phyloP scores from a whole-genome alignment of 1,284 basidiomycete genomes.

The Xerocomus nothofagi region DNA sequence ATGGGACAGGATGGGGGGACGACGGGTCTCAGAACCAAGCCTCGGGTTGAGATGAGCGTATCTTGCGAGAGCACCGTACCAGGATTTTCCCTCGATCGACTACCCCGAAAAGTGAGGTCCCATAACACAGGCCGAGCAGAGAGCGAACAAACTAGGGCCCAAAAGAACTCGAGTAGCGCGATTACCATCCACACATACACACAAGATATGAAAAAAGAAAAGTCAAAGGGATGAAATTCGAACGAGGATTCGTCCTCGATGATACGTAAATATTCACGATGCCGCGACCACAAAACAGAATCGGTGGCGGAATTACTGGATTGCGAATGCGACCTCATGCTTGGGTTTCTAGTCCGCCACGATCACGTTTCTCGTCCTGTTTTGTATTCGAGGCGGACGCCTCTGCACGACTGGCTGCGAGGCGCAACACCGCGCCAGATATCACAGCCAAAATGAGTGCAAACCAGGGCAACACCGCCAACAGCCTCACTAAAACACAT shows the following conservation, averaged over 20 bases:
- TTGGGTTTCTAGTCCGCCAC: neutral
- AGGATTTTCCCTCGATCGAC: no score
- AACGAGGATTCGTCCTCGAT: neutral
- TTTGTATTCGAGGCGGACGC: neutral
- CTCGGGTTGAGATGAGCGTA: neutral
- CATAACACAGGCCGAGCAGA: no score
- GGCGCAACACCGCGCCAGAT: constrained; percentile 37
- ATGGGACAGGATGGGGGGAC: no score
- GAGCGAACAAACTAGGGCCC: no score
- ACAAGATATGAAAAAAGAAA: no score
- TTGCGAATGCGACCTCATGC: neutral
- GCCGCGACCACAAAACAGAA: no score
- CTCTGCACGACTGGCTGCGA: constrained; percentile 10
- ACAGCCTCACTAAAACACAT: constrained; percentile 40
- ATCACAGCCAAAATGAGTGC: constrained; percentile 43
- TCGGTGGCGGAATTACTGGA: no score
- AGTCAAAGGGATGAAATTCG: no score
- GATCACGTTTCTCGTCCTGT: neutral
- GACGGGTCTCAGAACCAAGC: no score
- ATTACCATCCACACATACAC: neutral
- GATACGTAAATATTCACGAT: neutral
- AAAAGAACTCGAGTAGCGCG: no score
- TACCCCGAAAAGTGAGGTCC: no score
- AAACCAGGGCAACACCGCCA: constrained; percentile 53
- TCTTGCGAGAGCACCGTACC: neutral